Base-by-base conservation (phyloP, 257 asterid species). In the Mentha longifolia region DNA sequence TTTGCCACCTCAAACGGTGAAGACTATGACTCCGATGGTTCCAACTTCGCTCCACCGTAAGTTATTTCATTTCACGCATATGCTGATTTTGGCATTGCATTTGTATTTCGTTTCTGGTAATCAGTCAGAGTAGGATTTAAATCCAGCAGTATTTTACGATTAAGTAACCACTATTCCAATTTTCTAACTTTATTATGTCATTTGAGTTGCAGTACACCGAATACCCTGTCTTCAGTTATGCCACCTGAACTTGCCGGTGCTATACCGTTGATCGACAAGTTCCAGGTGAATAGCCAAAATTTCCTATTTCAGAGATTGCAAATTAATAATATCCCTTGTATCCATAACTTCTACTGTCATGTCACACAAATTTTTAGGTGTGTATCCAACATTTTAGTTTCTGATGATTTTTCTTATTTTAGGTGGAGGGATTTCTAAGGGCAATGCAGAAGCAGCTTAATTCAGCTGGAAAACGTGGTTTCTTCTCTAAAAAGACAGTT, bases 361-460 rank as follows among this genome's bases (percentile, higher is more conserved):
- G 14, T 60, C 37, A 13, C 19, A 31, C 72, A 16, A 56, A 28
- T 52, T 42, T 76, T 45, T 61, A 42, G 59, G 66, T 66, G 57
- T 31, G 71, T 37, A 12, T n/a, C 37, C 31, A 41, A 20, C 16
- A 19, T 49, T 52, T 35, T 17, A 46, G 25, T 69, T 52, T 76
- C 37, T 69, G 68, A 47, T 63, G 52, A 15, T 58, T 58, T 62
- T 77, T 65, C 20, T 7, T 70, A 41, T 64, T 66, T 35, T 72
- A 92, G 99, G 99, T 92, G 61, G 99, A 95, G 78, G 98, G 86
- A 4, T 95, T 95, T 77, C 74, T 95, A 84, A 95, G 88, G 85
- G 97, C 97, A 31, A 95, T 95, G 99, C 97, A 87, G 79, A 95
- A 90, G 86, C 97, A 95, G 86, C 87, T 88, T 50, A 84, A 82